phyloP scores from a whole-genome alignment of 305 asterid species.

The Fraxinus platypoda region DNA sequence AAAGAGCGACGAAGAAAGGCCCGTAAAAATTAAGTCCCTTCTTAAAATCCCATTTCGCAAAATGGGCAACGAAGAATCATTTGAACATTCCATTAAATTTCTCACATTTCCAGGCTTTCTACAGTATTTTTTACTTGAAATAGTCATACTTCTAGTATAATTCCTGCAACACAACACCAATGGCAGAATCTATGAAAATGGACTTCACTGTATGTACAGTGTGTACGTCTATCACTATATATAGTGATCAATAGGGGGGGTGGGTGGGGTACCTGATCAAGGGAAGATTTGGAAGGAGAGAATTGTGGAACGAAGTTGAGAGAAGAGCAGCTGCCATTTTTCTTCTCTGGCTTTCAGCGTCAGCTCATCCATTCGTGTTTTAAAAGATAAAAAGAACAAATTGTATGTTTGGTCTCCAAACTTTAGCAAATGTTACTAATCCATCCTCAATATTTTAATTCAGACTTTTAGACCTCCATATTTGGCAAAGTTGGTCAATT shows the following conservation, averaged over 20 bases:
- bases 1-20: slow-evolving; percentile 65
- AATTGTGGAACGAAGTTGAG: slow-evolving; percentile 35
- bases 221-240: not conserved
- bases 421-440: not conserved
- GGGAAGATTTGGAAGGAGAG: slow-evolving; percentile 34
- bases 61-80: slow-evolving; percentile 36
- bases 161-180: slow-evolving; percentile 32
- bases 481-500: not conserved
- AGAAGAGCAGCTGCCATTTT: slow-evolving; percentile 58
- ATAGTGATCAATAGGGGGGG: not conserved
- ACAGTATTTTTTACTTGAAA: slow-evolving; percentile 34
- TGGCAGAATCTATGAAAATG: slow-evolving; percentile 5
- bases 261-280: slow-evolving; percentile 29
- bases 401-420: not conserved
- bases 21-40: slow-evolving; percentile 68
- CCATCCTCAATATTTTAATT: not conserved
- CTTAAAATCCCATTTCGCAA: slow-evolving; percentile 46
- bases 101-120: slow-evolving; percentile 29
- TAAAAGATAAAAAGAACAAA: not conserved
- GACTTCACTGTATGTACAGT: not conserved
- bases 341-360: slow-evolving; percentile 9
- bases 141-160: slow-evolving; percentile 24
- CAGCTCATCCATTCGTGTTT: slow-evolving; percentile 43
- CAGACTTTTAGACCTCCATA: not conserved
- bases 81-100: slow-evolving; percentile 32